These are phyloP conservation scores for Hypholoma sublateritium DNA, from an alignment of 768 basidiomycete genomes.

Conservation along the genomic window DNA sequence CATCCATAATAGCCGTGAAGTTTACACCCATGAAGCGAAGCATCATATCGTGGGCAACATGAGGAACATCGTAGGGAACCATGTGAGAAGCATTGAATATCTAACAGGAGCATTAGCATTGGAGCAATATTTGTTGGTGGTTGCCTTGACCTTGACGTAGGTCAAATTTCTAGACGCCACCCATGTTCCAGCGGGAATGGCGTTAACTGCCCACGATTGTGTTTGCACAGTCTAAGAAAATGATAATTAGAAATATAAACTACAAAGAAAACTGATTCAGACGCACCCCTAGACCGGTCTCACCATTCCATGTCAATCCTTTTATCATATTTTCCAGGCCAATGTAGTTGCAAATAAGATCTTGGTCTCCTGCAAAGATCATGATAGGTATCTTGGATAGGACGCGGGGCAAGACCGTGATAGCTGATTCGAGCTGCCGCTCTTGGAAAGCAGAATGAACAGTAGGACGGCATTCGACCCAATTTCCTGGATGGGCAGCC, in stretches of 20 bases:
- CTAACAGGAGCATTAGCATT: conserved; percentile 32
- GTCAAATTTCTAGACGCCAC: conserved; percentile 86
- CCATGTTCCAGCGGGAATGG: conserved; percentile 86
- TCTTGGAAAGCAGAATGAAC: conserved; percentile 66
- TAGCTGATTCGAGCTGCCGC: conserved; percentile 59
- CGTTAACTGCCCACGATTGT: conserved; percentile 75
- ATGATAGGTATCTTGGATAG: conserved; percentile 82
- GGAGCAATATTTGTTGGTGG: not conserved
- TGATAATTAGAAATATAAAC: conserved; percentile 5
- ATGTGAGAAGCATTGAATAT: conserved; percentile 95
- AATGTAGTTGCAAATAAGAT: conserved; percentile 94
- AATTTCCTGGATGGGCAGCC: conserved; percentile 66
- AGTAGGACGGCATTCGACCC: conserved; percentile 81
- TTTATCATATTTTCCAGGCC: conserved; percentile 88
- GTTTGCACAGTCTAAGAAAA: conserved; percentile 58
- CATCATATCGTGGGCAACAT: conserved; percentile 96
- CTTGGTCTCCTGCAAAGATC: conserved; percentile 93
- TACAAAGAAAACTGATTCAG: not conserved
- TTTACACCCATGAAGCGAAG: conserved; percentile 95
- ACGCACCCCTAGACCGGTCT: conserved; percentile 77
- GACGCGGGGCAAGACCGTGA: conserved; percentile 75
- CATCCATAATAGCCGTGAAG: conserved; percentile 76
- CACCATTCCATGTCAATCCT: conserved; percentile 83
- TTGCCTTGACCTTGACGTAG: conserved; percentile 73
- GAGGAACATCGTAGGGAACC: conserved; percentile 87